A percentile compares a stretch with the other conserved stretches of the same genome.
phyloP scores from a whole-genome alignment of 345 rosid genomes.

The Passiflora organensis region DNA sequence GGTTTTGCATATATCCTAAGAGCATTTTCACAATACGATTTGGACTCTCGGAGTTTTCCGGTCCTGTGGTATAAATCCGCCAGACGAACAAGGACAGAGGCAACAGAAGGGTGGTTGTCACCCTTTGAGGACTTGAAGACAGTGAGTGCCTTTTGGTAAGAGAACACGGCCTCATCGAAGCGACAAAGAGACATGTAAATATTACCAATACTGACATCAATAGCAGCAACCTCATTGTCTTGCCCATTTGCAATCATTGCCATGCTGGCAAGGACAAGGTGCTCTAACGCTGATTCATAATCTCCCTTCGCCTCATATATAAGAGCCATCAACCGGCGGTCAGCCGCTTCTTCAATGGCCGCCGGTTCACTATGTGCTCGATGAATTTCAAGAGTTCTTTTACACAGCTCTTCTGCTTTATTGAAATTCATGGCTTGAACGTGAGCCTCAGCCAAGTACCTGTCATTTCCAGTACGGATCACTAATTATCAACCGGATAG shows the following conservation, averaged over 20 bases:
- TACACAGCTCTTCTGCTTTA: conserved; percentile 90
- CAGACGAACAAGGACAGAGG: conserved; percentile 84
- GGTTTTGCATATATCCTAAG: conserved; percentile 89
- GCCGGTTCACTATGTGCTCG: conserved; percentile 97
- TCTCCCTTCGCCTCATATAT: conserved; percentile 94
- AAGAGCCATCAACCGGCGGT: conserved; percentile 89
- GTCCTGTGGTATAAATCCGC: conserved; percentile 96
- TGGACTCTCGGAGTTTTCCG: conserved; percentile 91
- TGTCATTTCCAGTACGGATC: conserved; percentile 27
- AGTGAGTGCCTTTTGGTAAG: conserved; percentile 98
- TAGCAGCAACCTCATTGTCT: conserved; percentile 89
- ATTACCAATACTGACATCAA: conserved; percentile 94
- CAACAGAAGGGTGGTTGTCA: conserved; percentile 89
- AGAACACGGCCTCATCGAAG: conserved; percentile 92
- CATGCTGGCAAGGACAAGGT: conserved; percentile 98
- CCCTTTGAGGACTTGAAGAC: conserved; percentile 95
- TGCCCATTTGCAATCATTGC: conserved; percentile 95
- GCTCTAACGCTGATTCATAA: conserved; percentile 86
- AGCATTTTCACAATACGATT: conserved; percentile 91
- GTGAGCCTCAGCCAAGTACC: conserved; percentile 95
- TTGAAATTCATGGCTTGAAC: conserved; percentile 99
- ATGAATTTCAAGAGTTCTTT: conserved; percentile 91
- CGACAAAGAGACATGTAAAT: conserved; percentile 83
- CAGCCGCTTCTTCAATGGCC: conserved; percentile 94
- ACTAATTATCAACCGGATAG: background rate